These are phyloP conservation scores for Mycena venus DNA, from an alignment of 768 basidiomycete species.

Conservation along the genomic window DNA sequence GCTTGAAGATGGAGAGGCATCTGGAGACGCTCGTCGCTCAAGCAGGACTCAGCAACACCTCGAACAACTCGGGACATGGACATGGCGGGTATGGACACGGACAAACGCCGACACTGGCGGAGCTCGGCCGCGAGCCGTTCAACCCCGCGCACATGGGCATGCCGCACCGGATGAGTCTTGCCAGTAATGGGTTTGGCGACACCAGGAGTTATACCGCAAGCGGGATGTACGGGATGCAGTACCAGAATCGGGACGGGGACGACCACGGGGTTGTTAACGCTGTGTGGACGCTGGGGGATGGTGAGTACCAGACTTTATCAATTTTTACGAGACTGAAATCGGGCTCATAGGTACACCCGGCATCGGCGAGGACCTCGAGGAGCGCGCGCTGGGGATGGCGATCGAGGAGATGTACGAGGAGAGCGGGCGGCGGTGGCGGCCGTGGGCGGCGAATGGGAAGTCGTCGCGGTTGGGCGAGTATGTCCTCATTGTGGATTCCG, in stretches of 20 bases:
- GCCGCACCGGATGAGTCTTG: conserved; percentile 36
- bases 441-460: conserved; percentile 78
- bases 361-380: conserved; percentile 61
- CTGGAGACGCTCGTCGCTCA: conserved; percentile 57
- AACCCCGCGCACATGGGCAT: not conserved
- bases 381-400: conserved; percentile 77
- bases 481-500: conserved; percentile 84
- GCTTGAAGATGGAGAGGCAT: conserved; percentile 68
- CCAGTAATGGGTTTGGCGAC: conserved; percentile 36
- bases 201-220: conserved; percentile 39
- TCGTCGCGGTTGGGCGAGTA: conserved; percentile 80
- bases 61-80: no score
- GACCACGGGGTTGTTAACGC: conserved; percentile 56
- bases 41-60: conserved; percentile 14
- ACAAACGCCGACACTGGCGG: conserved; percentile 19
- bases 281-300: conserved; percentile 24
- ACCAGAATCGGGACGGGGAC: conserved; percentile 74
- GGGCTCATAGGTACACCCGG: not conserved
- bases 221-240: conserved; percentile 72
- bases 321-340: no score
- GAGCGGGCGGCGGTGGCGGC: conserved; percentile 62
- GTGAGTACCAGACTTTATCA: no score
- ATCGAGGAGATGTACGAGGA: conserved; percentile 80
- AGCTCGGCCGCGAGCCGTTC: conserved; percentile 9
- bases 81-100: no score